Base-by-base conservation (phyloP, 2,329 filamentous ascomycete genomes). In the Aspergillus aculeatus region DNA sequence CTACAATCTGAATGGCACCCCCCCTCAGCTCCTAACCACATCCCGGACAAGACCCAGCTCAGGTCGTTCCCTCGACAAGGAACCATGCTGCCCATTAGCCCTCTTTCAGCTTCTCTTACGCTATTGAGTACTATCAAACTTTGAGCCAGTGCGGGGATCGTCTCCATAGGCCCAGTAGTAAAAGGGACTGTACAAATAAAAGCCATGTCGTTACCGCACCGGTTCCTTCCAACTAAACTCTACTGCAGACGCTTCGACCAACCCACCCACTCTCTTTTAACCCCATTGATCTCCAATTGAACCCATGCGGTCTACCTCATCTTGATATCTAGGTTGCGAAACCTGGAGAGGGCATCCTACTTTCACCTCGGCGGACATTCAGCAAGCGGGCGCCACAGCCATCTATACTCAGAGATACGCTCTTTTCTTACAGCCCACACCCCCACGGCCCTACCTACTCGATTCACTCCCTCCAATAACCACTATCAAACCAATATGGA, bases 81-180 rank as follows among this genome's bases (percentile, higher is more conserved):
- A 21, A 32, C 44, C 2, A 23, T 4, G 19, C 47, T 47, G 41
- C 14, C 24, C 44, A 26, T 24, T 11, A 47, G 53, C 38, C 12
- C 53, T 32, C 38, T 35, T 47, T 26, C 26, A 19, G 53, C 26
- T 21, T 32, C 38, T 57, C 47, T 60, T 41, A 52, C 50, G 56
- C 59, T 62, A 62, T 62, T 62, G 44, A 50, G 16, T n/a, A 59
- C 57, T 59, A 62, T 56, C 61, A 62, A 65, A 62, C 64, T 16
- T 60, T 56, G 47, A 53, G 38, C 50, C 58, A 44, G 47, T 55
- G 53, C 53, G 53, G 53, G 52, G 44, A 47, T 26, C 26, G n/a
- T 23, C 31, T n/a, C 41, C 24, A 29, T 10, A 29, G 3, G 9
- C 26, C 26, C 7, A 29, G 26, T 29, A 35, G 21, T 23, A 16